Evolutionary conservation across 1,139 yeast species (phyloP).

Genomic region (Blastobotrys aristatus): DNA sequence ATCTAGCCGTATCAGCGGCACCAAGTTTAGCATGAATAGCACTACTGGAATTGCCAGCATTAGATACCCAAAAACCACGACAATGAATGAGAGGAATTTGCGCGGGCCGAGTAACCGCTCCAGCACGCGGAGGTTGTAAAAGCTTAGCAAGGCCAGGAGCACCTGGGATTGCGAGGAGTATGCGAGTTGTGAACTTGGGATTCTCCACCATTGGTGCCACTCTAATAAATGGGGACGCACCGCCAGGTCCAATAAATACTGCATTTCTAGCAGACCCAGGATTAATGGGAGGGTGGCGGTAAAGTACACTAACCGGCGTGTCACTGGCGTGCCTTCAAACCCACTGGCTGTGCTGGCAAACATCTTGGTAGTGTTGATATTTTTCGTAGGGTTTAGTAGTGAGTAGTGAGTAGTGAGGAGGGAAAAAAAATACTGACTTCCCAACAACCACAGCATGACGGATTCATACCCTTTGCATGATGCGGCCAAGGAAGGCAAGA

Average conservation of each 20-base stretch:
- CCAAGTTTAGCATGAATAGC: slow-evolving; percentile 38
- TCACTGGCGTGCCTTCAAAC: slow-evolving; percentile 55
- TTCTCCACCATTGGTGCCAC: slow-evolving; percentile 57
- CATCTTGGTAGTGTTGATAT: slow-evolving; percentile 22
- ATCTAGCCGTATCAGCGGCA: slow-evolving; percentile 20
- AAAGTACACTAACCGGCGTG: slow-evolving; percentile 42
- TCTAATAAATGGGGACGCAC: slow-evolving; percentile 56
- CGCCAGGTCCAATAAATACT: slow-evolving; percentile 49
- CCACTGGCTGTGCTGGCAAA: slow-evolving; percentile 48
- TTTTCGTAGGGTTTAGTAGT: neutral
- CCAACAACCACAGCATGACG: neutral
- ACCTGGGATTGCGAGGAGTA: slow-evolving; percentile 66
- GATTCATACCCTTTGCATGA: slow-evolving; percentile 42
- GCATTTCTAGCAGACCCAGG: slow-evolving; percentile 52
- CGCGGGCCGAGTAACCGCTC: slow-evolving; percentile 64
- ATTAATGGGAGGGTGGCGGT: slow-evolving; percentile 46
- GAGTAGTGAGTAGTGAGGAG: too few relatives aligned
- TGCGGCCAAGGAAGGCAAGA: slow-evolving; percentile 55
- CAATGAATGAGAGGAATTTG: slow-evolving; percentile 42
- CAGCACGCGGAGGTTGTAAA: slow-evolving; percentile 56
- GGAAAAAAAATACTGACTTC: too few relatives aligned
- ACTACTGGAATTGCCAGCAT: slow-evolving; percentile 26
- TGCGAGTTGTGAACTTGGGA: slow-evolving; percentile 49
- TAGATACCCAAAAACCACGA: slow-evolving; percentile 34
- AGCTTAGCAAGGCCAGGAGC: slow-evolving; percentile 45